Evolutionary conservation across 371 early-diverging fungal species (phyloP).

Genomic region (Apophysomyces trapeziformis): DNA sequence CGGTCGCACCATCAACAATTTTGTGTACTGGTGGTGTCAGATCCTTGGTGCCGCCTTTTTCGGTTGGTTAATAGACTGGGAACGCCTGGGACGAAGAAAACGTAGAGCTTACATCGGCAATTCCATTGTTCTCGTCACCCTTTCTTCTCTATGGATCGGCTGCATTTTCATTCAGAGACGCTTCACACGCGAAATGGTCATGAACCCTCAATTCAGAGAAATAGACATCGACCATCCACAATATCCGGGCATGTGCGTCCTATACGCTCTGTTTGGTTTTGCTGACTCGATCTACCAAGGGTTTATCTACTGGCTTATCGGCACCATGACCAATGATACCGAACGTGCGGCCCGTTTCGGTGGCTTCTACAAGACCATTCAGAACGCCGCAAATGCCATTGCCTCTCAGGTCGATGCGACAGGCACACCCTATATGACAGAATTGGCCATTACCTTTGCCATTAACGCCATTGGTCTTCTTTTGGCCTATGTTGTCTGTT

Average conservation of each 20-base stretch:
- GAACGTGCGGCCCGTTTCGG: slow-evolving; percentile 71
- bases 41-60: slow-evolving; percentile 66
- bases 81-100: slow-evolving; percentile 43
- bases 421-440: slow-evolving; percentile 30
- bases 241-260: slow-evolving; percentile 56
- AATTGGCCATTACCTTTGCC: slow-evolving; percentile 32
- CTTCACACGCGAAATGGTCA: slow-evolving; percentile 38
- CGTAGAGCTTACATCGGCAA: slow-evolving; percentile 64
- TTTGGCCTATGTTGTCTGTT: slow-evolving; percentile 35
- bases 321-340: slow-evolving; percentile 73
- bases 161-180: slow-evolving; percentile 57
- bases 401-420: slow-evolving; percentile 43
- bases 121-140: slow-evolving; percentile 42
- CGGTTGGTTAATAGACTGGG: slow-evolving; percentile 61
- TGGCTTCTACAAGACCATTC: slow-evolving; percentile 86
- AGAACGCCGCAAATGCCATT: slow-evolving; percentile 55
- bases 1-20: slow-evolving; percentile 69
- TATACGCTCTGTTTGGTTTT: slow-evolving; percentile 69
- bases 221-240: slow-evolving; percentile 37
- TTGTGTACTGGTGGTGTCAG: slow-evolving; percentile 75
- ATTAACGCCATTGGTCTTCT: slow-evolving; percentile 34
- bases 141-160: slow-evolving; percentile 34
- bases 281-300: slow-evolving; percentile 77
- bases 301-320: slow-evolving; percentile 78
- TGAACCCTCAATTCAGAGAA: slow-evolving; percentile 15